Base-by-base conservation (phyloP, 306 rosid genomes). In the Neltuma alba region DNA sequence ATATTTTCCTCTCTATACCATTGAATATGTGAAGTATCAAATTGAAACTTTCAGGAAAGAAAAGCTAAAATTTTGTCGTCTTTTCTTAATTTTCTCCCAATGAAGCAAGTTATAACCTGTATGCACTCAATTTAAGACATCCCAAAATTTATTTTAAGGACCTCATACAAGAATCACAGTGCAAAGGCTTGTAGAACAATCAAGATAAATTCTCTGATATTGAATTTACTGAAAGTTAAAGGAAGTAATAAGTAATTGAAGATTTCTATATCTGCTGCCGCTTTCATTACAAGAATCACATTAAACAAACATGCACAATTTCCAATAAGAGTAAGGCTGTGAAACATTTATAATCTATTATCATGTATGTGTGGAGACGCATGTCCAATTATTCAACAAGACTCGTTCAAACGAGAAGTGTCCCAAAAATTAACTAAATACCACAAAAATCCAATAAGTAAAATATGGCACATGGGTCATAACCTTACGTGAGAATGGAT, bases 401-500 rank as follows among this genome's bases (percentile, higher is more conserved):
- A 64, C 15, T 40, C 30, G 0, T 25, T 38, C 52, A 41, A 67
- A 38, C 4, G 52, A 7, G n/a, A 13, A 40, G 33, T 23, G 47
- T 41, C 33, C 16, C 73, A 68, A 68, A 23, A 16, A 23, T n/a
- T 3, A 28, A 23, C 36, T 23, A 41, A 40, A 23, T 68, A 36
- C 36, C 12, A 68, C 54, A 25, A 12, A 40, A 13, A 41, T 40
- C 21, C 8, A 41, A 40, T 12, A 70, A 36, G 33, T 28, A 40
- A 58, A 78, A 41, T 16, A 37, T 74, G 64, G 14, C 54, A 70
- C 79, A 33, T 38, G 63, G 55, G 30, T 25, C 78, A 85, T 78
- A 83, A 83, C 81, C 98, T 91, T 91, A 94, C 97, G 74, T 64
- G 5, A 94, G 97, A 87, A 91, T 85, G 48, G 88, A 86, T 37